Conservation (phyloP, 2,329 filamentous ascomycete species). For the Elsinoe batatas region DNA sequence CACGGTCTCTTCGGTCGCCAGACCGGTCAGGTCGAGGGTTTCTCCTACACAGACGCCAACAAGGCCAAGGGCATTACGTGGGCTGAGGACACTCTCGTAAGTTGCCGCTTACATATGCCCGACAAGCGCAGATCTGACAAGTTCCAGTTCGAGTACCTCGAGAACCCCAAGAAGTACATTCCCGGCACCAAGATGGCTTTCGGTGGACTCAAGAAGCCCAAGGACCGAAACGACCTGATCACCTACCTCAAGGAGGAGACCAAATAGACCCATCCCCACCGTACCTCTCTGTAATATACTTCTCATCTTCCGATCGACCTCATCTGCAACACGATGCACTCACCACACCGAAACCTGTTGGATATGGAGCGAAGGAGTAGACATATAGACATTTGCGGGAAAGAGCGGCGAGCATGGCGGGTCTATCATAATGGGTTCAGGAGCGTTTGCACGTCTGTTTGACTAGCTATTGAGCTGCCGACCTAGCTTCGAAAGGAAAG, state of each 20-base stretch:
- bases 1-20: conserved; percentile 97
- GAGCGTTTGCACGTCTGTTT: not conserved
- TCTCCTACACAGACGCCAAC: conserved; percentile 98
- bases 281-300: conserved; percentile 26
- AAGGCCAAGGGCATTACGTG: conserved; percentile 90
- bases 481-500: conserved; percentile 8
- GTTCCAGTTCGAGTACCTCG: conserved; percentile 82
- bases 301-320: conserved; percentile 16
- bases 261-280: conserved; percentile 43
- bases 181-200: conserved; percentile 99
- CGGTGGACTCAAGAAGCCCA: conserved; percentile 98
- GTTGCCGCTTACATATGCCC: conserved; percentile 4
- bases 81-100: conserved; percentile 74
- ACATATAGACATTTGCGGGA: conserved; percentile 11
- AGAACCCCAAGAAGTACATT: conserved; percentile 99
- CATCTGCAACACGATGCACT: conserved; percentile 21
- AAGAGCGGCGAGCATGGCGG: not conserved
- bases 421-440: conserved; percentile 9
- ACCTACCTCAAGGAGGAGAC: conserved; percentile 65
- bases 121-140: not conserved
- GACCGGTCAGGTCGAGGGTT: conserved; percentile 82
- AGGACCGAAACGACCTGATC: conserved; percentile 98
- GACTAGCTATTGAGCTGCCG: conserved; percentile 2
- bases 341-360: conserved; percentile 33
- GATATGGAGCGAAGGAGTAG: conserved; percentile 19